Evolutionary conservation across 2,329 filamentous ascomycete genomes (phyloP).

Genomic region (Zarea fungicola): DNA sequence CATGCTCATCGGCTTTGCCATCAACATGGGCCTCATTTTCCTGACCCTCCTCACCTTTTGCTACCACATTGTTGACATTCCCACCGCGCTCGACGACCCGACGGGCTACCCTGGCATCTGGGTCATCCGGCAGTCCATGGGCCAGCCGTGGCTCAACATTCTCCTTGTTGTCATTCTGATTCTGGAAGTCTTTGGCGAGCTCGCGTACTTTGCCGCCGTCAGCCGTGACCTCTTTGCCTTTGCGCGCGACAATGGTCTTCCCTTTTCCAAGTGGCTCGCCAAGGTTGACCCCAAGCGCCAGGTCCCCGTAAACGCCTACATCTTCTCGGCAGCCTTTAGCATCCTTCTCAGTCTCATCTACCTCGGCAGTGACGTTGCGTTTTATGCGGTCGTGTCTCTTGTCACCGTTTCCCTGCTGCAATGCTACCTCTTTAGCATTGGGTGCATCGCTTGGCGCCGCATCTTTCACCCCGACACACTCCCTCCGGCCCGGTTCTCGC

Average conservation of each 20-base stretch:
- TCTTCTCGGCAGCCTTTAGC: slow-evolving; percentile 10
- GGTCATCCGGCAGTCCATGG: slow-evolving; percentile 13
- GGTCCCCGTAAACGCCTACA: slow-evolving; percentile 14
- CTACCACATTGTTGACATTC: slow-evolving; percentile 12
- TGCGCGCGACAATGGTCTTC: slow-evolving; percentile 10
- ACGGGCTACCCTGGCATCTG: slow-evolving; percentile 11
- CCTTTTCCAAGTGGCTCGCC: slow-evolving; percentile 11
- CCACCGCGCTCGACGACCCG: slow-evolving; percentile 2
- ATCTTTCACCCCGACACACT: slow-evolving; percentile 15
- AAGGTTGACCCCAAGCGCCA: slow-evolving; percentile 9
- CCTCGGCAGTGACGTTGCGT: slow-evolving; percentile 15
- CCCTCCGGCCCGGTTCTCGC: slow-evolving; percentile 14
- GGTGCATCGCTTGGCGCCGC: slow-evolving; percentile 16
- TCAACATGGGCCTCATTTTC: slow-evolving; percentile 5
- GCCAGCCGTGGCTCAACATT: slow-evolving; percentile 4
- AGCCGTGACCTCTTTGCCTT: slow-evolving; percentile 12
- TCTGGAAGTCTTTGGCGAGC: slow-evolving; percentile 4
- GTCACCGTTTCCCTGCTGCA: slow-evolving; percentile 15
- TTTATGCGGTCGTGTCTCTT: slow-evolving; percentile 15
- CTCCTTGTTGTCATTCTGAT: slow-evolving; percentile 2
- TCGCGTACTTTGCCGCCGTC: slow-evolving; percentile 10
- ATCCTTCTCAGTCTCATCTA: slow-evolving; percentile 13
- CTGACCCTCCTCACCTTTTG: slow-evolving; percentile 10
- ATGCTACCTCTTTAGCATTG: slow-evolving; percentile 16
- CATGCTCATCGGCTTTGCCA: slow-evolving; percentile 8